Base-by-base conservation (phyloP, 345 rosid species). In the Brassica rapa region DNA sequence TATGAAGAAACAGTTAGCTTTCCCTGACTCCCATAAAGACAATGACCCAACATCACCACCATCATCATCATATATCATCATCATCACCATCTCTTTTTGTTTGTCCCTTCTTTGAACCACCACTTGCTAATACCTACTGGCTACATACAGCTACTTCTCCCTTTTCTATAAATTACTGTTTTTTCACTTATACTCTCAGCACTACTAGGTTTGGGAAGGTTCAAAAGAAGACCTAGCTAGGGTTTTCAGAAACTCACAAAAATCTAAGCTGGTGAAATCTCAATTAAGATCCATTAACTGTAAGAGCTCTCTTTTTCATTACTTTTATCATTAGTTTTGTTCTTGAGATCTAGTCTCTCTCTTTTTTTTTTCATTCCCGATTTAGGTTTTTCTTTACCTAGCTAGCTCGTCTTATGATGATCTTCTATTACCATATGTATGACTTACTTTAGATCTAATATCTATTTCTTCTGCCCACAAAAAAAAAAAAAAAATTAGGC, bases 11-110 rank as follows among this genome's bases (percentile, higher is more conserved):
- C 89, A 86, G 86, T 87, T 86, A 80, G 77, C 80, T 85, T 86
- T 86, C 84, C 76, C 89, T 86, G 81, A 89, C 82, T 86, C 87
- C 87, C 91, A 89, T 74, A 87, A 85, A 53, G 87, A 88, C 79
- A 82, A 72, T 64, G 90, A 86, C 91, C 80, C 85, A 71, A 80
- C 91, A 77, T 72, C 84, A 77, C 71, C 77, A 62, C 69, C 73
- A 51, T 66, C 72, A 46, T 80, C 68, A 69, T 63, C 63, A 70
- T 76, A 61, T 68, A 37, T 68, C 72, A 46, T 80, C 64, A 68
- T 75, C 71, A 27, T 71, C 68, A 8, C 80, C 68, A 64, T 63
- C 74, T 70, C 62, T 81, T 49, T 15, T 49, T 51, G 46, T 46
- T 67, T 78, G 72, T 21, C 73, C 35, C 66, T 63, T 80, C 46